Percentiles rank a stretch among this genome's conserved stretches.
Evolutionary conservation across 2,329 filamentous ascomycete genomes (phyloP).

Genomic region (Paraconiothyrium brasiliense): DNA sequence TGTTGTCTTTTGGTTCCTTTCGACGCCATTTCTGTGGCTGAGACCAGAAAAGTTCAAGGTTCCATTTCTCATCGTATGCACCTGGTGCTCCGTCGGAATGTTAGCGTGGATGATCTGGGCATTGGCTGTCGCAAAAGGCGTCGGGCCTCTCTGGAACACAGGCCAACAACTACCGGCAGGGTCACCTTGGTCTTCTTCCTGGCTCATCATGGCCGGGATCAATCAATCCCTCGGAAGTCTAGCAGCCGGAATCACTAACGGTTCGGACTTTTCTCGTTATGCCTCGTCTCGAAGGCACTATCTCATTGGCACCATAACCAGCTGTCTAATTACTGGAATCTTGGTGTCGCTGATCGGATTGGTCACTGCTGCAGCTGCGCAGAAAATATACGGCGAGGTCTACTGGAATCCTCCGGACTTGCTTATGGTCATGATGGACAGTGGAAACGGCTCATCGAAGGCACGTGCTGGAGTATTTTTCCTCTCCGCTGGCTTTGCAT

Average conservation of each 20-base stretch:
- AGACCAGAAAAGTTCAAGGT: slow-evolving; percentile 60
- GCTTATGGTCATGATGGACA: slow-evolving; percentile 57
- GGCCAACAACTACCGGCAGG: slow-evolving; percentile 49
- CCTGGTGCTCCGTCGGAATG: slow-evolving; percentile 59
- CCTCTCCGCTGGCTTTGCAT: slow-evolving; percentile 46
- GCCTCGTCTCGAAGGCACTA: slow-evolving; percentile 48
- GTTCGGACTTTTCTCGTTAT: slow-evolving; percentile 58
- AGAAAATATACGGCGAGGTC: slow-evolving; percentile 49
- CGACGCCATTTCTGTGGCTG: slow-evolving; percentile 59
- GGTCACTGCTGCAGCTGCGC: slow-evolving; percentile 52
- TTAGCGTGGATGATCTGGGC: slow-evolving; percentile 60
- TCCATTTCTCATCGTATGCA: slow-evolving; percentile 56
- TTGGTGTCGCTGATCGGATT: slow-evolving; percentile 56
- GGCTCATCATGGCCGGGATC: slow-evolving; percentile 58
- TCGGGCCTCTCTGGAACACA: slow-evolving; percentile 54
- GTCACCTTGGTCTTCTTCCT: slow-evolving; percentile 52
- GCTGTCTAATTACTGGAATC: slow-evolving; percentile 53
- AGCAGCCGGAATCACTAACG: slow-evolving; percentile 55
- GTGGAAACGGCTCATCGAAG: slow-evolving; percentile 52
- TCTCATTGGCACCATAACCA: slow-evolving; percentile 52
- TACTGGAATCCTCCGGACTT: slow-evolving; percentile 57
- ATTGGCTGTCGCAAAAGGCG: slow-evolving; percentile 54
- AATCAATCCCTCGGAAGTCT: slow-evolving; percentile 55
- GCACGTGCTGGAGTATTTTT: slow-evolving; percentile 50
- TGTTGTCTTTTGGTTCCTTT: slow-evolving; percentile 47